Conservation (phyloP, 1,139 yeast species). For the Petasospora rhodanensis region DNA sequence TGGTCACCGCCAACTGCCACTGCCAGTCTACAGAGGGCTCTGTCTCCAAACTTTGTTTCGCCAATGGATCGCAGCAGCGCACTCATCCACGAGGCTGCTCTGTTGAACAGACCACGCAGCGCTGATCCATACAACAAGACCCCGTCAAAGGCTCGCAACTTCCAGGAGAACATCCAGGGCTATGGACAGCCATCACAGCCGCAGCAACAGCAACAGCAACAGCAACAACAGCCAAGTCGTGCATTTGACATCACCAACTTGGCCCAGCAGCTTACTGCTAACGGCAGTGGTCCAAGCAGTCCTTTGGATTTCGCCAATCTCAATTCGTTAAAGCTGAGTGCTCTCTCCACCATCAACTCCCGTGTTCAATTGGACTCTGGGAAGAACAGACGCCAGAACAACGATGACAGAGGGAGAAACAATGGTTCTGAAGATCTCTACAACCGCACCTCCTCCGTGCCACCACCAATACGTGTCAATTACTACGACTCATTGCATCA, state of each 20-base stretch:
- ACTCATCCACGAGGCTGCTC: conserved; percentile 5
- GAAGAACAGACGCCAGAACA: conserved; percentile 31
- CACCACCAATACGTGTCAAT: conserved; percentile 15
- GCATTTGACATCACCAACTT: conserved; percentile 33
- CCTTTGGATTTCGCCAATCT: conserved; percentile 36
- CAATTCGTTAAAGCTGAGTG: conserved; percentile 52
- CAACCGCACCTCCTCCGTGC: conserved; percentile 13
- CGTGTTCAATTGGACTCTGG: conserved; percentile 56
- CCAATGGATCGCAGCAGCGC: conserved; percentile 18
- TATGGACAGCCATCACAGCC: too few relatives aligned
- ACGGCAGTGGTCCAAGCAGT: conserved; percentile 1
- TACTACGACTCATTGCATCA: conserved; percentile 12
- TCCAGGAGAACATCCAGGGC: too few relatives aligned
- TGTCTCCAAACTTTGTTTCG: conserved; percentile 20
- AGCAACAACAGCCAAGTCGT: conserved; percentile 21
- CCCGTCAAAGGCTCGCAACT: conserved; percentile 22
- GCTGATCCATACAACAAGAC: conserved; percentile 33
- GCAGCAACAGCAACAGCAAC: too few relatives aligned
- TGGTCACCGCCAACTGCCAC: conserved; percentile 18
- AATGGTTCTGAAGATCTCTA: conserved; percentile 4
- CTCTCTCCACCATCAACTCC: conserved; percentile 58
- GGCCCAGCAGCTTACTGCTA: conserved; percentile 25
- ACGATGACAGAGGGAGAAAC: conserved; percentile 10
- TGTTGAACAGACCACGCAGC: conserved; percentile 34
- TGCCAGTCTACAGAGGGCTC: conserved; percentile 20